Conservation (phyloP, 768 basidiomycete species). For the Suillus hirtellus region DNA sequence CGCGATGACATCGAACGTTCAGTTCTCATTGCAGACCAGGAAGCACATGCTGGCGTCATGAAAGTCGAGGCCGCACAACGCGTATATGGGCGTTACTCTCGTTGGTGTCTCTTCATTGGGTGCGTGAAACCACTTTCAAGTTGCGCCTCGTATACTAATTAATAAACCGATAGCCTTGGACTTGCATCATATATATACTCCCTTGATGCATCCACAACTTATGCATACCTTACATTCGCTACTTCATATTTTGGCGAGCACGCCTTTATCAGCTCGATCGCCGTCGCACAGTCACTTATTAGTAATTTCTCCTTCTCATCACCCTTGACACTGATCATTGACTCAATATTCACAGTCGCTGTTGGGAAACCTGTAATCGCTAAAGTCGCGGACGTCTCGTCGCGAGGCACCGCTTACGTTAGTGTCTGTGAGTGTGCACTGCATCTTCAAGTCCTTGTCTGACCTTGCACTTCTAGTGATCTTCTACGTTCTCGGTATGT, state of each 20-base stretch:
- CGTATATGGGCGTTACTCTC: constrained; percentile 53
- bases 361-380: constrained; percentile 70
- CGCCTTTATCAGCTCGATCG: constrained; percentile 55
- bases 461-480: constrained; percentile 36
- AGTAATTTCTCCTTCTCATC: constrained; percentile 35
- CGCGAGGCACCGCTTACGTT: constrained; percentile 63
- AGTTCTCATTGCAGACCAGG: constrained; percentile 17
- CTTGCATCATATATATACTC: constrained; percentile 79
- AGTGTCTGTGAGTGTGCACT: constrained; percentile 48
- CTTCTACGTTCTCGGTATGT: constrained; percentile 60
- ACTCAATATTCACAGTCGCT: constrained; percentile 34
- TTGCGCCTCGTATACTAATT: not conserved
- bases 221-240: constrained; percentile 60
- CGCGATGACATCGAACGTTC: not conserved
- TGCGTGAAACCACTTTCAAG: constrained; percentile 22
- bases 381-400: constrained; percentile 70
- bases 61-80: constrained; percentile 52
- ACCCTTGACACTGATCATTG: constrained; percentile 10
- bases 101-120: constrained; percentile 64
- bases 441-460: not conserved
- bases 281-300: constrained; percentile 55
- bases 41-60: constrained; percentile 42
- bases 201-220: constrained; percentile 70
- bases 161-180: constrained; percentile 41
- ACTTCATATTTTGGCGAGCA: constrained; percentile 53